Conservation (phyloP, 805 yeast genomes). For the Hanseniaspora vineae region DNA sequence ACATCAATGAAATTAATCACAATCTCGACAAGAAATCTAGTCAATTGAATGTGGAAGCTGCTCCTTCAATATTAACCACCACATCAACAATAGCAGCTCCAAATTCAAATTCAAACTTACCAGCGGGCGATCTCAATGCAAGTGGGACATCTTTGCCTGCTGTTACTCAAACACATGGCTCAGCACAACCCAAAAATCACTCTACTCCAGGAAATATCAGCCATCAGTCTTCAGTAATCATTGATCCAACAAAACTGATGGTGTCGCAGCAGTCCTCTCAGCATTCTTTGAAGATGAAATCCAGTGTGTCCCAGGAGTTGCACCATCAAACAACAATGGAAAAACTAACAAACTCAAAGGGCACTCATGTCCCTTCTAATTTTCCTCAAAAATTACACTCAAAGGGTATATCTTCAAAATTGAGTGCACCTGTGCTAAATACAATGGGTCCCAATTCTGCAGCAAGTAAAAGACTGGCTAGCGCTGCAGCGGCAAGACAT, state of each 20-base stretch:
- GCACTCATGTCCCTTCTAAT: background rate
- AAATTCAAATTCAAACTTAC: too few species aligned
- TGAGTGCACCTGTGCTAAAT: constrained; percentile 21
- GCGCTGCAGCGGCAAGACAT: constrained; percentile 12
- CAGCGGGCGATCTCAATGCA: too few species aligned
- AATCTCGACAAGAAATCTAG: too few species aligned
- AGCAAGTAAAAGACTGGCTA: background rate
- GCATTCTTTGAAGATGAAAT: background rate
- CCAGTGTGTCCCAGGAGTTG: constrained; percentile 5
- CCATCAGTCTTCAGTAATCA: constrained; percentile 5
- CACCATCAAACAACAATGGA: constrained; percentile 6
- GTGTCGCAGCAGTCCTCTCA: constrained; percentile 1
- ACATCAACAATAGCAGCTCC: too few species aligned
- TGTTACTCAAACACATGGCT: background rate
- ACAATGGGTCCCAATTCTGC: background rate
- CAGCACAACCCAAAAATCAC: background rate
- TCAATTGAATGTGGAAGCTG: too few species aligned
- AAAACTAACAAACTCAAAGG: background rate
- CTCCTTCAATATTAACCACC: too few species aligned
- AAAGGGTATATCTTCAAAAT: constrained; percentile 18
- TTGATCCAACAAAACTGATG: constrained; percentile 4
- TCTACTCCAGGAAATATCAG: background rate
- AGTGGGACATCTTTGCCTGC: too few species aligned
- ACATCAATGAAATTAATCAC: too few species aligned
- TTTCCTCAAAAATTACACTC: background rate